phyloP scores from a whole-genome alignment of 768 basidiomycete species.

The Lactifluus hygrophoroides region DNA sequence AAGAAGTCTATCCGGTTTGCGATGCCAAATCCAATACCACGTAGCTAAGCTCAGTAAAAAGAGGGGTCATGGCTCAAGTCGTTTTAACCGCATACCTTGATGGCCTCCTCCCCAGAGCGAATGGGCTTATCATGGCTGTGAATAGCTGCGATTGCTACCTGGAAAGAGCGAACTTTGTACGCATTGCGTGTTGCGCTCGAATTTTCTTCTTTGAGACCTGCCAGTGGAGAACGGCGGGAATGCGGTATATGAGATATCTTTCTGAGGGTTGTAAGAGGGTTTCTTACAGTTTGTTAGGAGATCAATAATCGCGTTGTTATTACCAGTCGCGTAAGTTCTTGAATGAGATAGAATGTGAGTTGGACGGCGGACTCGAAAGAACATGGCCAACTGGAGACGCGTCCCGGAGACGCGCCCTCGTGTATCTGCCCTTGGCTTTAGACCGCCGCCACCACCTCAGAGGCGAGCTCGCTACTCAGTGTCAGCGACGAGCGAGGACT shows the following conservation, averaged over 20 bases:
- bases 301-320: constrained; percentile 33
- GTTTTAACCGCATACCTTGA: constrained; percentile 6
- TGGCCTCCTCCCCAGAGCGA: constrained; percentile 15
- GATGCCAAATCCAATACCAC: constrained; percentile 20
- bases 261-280: background rate
- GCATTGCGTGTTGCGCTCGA: constrained; percentile 12
- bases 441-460: background rate
- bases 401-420: background rate
- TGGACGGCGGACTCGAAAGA: background rate
- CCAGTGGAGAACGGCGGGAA: too few relatives aligned
- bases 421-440: background rate
- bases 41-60: constrained; percentile 5
- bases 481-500: background rate
- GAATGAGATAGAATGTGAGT: background rate
- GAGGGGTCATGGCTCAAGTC: background rate
- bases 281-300: constrained; percentile 37
- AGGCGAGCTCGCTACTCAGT: background rate
- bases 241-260: background rate
- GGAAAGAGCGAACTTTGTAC: constrained; percentile 22
- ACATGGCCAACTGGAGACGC: constrained; percentile 6
- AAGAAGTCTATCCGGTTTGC: constrained; percentile 19
- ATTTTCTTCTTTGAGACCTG: constrained; percentile 19
- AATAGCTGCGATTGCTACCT: constrained; percentile 14
- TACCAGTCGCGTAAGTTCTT: constrained; percentile 2
- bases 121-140: constrained; percentile 6